These are phyloP conservation scores for Pharnaceum exiguum DNA, from an alignment of 148 eudicot species.

Conservation along the genomic window DNA sequence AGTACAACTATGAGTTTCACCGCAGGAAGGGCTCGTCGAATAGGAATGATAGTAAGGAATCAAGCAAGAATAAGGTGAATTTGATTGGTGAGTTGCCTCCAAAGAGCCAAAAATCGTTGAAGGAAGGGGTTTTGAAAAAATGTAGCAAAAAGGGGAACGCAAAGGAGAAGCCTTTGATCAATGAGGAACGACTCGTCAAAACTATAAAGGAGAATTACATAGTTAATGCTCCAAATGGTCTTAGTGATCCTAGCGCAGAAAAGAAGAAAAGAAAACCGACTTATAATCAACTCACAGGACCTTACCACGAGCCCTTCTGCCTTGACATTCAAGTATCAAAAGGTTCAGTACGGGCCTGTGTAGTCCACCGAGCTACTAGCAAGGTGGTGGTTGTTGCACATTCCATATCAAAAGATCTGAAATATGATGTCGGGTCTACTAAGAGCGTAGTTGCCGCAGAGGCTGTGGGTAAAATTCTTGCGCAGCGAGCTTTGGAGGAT, in stretches of 20 bases:
- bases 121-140: slow-evolving; percentile 20
- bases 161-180: slow-evolving; percentile 6
- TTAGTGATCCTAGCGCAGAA: slow-evolving; percentile 14
- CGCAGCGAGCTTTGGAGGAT: slow-evolving; percentile 78
- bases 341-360: slow-evolving; percentile 85
- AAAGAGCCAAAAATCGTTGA: slow-evolving; percentile 18
- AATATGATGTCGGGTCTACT: slow-evolving; percentile 63
- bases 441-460: slow-evolving; percentile 58
- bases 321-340: slow-evolving; percentile 70
- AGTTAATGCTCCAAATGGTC: slow-evolving; percentile 15
- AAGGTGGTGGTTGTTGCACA: slow-evolving; percentile 89
- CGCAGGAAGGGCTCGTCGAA: slow-evolving; percentile 38
- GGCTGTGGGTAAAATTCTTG: slow-evolving; percentile 68
- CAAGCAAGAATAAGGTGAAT: slow-evolving; percentile 24
- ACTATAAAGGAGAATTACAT: slow-evolving; percentile 28
- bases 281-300: slow-evolving; percentile 81
- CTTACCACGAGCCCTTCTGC: slow-evolving; percentile 93
- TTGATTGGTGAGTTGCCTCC: slow-evolving; percentile 6
- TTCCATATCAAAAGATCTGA: slow-evolving; percentile 92
- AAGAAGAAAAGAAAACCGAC: slow-evolving; percentile 66
- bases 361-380: slow-evolving; percentile 87
- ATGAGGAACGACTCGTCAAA: slow-evolving; percentile 18
- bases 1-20: slow-evolving; percentile 71
- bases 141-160: slow-evolving; percentile 12
- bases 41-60: slow-evolving; percentile 22